These are phyloP conservation scores for Arabis alpina DNA, from an alignment of 345 rosid genomes.

Conservation along the genomic window DNA sequence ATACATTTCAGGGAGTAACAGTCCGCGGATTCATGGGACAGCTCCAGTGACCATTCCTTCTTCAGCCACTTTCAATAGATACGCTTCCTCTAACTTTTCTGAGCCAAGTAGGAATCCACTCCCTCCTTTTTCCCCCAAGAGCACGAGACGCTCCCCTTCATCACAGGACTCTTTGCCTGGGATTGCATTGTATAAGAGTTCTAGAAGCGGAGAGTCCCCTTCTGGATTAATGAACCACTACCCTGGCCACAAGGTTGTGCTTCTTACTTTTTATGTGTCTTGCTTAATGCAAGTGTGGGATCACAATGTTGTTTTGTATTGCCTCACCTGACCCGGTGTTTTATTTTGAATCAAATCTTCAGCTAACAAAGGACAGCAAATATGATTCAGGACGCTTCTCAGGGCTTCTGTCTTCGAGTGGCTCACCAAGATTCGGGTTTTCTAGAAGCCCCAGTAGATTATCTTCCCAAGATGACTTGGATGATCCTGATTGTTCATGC, in stretches of 20 bases:
- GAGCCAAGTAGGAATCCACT: conserved; percentile 79
- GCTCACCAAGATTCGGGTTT: conserved; percentile 76
- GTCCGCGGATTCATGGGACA: conserved; percentile 53
- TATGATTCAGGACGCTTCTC: conserved; percentile 91
- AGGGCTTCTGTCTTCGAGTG: conserved; percentile 82
- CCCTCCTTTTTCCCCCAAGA: conserved; percentile 86
- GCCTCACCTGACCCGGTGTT: conserved; percentile 25
- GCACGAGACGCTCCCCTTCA: conserved; percentile 68
- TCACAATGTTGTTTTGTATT: conserved; percentile 2
- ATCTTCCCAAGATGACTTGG: conserved; percentile 79
- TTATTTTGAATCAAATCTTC: conserved; percentile 19
- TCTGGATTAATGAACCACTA: conserved; percentile 57
- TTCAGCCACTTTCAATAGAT: conserved; percentile 55
- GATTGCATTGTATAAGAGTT: conserved; percentile 61
- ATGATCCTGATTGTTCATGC: conserved; percentile 83
- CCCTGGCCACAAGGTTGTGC: conserved; percentile 64
- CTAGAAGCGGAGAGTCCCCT: conserved; percentile 69
- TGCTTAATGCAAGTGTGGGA: neutral
- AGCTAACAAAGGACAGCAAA: conserved; percentile 68
- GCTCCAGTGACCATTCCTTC: conserved; percentile 85
- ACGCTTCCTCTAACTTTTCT: conserved; percentile 70
- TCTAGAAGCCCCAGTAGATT: conserved; percentile 88
- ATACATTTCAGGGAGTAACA: conserved; percentile 49
- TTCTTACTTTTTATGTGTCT: conserved; percentile 10
- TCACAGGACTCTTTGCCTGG: conserved; percentile 84